Base-by-base conservation (phyloP, 208 protist species). In the Trypanosoma theileri region DNA sequence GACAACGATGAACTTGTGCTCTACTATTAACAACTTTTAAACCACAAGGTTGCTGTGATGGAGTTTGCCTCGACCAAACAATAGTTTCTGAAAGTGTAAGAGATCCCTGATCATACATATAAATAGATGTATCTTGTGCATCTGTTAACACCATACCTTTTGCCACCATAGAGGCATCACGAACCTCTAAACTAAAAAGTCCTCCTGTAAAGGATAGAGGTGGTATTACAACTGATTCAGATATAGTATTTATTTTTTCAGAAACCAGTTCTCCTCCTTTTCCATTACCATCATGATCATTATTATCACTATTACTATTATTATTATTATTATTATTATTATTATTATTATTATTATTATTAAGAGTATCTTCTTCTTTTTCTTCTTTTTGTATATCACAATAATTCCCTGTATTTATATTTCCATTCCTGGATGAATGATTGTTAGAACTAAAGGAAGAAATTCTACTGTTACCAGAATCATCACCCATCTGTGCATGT, bases 121-220 rank as follows among this genome's bases (percentile, higher is more conserved):
- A 93, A 31, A 91, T 66, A 54, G 79, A 76, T 42, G 85, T 81
- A 41, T 88, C 79, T 44, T 73, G 53, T 19, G 80, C 73, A 54
- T 89, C 71, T 16, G 82, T 56, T 14, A 89, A 42, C 17, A 82
- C 72, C 21, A 89, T 45, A 7, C 80, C 77, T n/a, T 31, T 75
- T 0, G 75, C 83, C 44, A 80, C 78, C 41, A 91, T 62, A 21
- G 65, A 63, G 0, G 83, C 80, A 55, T 77, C 75, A 21, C 81
- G 81, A 24, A 91, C 79, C 54, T 93, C 88, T 12, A 93, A 51
- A 41, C 77, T 75, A 59, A 89, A 93, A 14, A 77, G 66, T 11
- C 85, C 88, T 17, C 88, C 88, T 48, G 46, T 73, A 62, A 89
- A 91, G 22, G 65, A 71, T 12, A 75, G 16, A 16, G 70, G 70